These are phyloP conservation scores for Rutstroemia sydowiana DNA, from an alignment of 2,329 filamentous ascomycete genomes.

Conservation along the genomic window DNA sequence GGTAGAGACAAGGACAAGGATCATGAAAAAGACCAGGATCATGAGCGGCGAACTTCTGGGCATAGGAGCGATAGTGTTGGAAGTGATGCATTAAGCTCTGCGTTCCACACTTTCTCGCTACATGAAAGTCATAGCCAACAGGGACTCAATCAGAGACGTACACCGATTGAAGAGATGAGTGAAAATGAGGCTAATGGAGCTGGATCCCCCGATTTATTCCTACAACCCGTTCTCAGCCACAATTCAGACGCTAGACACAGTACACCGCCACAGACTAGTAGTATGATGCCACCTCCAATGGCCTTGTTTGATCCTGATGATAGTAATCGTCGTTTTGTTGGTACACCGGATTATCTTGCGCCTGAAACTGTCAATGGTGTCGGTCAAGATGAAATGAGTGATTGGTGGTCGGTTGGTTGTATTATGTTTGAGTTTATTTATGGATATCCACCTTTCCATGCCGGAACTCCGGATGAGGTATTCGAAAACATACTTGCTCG, in stretches of 20 bases:
- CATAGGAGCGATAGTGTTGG: slow-evolving; percentile 81
- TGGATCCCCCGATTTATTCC: slow-evolving; percentile 68
- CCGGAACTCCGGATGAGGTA: slow-evolving; percentile 79
- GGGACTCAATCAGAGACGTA: slow-evolving; percentile 38
- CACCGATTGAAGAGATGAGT: slow-evolving; percentile 66
- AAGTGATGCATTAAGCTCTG: slow-evolving; percentile 74
- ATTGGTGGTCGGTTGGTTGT: slow-evolving; percentile 99
- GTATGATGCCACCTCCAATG: slow-evolving; percentile 85
- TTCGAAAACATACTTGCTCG: slow-evolving; percentile 94
- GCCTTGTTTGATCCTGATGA: slow-evolving; percentile 94
- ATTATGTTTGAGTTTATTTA: slow-evolving; percentile 96
- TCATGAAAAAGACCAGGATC: no score
- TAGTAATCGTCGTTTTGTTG: slow-evolving; percentile 85
- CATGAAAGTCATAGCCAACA: slow-evolving; percentile 47
- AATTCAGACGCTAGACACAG: slow-evolving; percentile 42
- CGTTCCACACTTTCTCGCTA: slow-evolving; percentile 74
- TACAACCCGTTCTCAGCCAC: slow-evolving; percentile 45
- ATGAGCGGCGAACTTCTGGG: slow-evolving; percentile 65
- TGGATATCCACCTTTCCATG: slow-evolving; percentile 90
- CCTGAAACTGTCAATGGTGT: slow-evolving; percentile 94
- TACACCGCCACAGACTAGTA: slow-evolving; percentile 54
- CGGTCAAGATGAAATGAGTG: slow-evolving; percentile 94
- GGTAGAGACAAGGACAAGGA: no score
- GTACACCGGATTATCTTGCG: slow-evolving; percentile 92
- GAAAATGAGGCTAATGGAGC: slow-evolving; percentile 54